These are phyloP conservation scores for Fistulinella cinereoalba DNA, from an alignment of 1,284 basidiomycete genomes.

Conservation along the genomic window DNA sequence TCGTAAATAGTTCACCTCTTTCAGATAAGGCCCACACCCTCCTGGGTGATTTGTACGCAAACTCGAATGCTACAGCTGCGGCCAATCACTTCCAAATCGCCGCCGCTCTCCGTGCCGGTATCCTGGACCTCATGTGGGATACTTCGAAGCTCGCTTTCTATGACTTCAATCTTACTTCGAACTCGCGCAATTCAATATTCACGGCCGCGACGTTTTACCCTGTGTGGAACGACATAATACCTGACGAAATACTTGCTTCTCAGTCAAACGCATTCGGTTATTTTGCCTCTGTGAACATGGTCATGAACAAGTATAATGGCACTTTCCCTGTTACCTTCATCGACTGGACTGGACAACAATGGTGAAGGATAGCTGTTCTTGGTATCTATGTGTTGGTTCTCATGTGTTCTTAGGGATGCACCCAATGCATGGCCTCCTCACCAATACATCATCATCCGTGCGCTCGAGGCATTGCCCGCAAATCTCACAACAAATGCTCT, in stretches of 20 bases:
- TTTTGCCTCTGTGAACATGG: conserved; percentile 73
- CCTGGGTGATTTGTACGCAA: conserved; percentile 64
- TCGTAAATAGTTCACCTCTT: not conserved
- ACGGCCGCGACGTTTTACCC: conserved; percentile 80
- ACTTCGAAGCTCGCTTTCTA: conserved; percentile 80
- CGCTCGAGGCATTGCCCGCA: conserved; percentile 68
- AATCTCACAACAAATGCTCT: conserved; percentile 58
- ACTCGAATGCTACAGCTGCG: conserved; percentile 44
- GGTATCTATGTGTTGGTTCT: too few relatives aligned
- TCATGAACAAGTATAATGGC: conserved; percentile 82
- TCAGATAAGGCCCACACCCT: conserved; percentile 63
- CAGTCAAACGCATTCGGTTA: conserved; percentile 64
- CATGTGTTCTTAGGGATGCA: conserved; percentile 54
- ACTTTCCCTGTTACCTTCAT: conserved; percentile 75
- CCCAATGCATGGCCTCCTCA: conserved; percentile 86
- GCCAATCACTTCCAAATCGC: conserved; percentile 60
- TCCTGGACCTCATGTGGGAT: conserved; percentile 90
- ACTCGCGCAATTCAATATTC: conserved; percentile 62
- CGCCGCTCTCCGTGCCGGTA: conserved; percentile 55
- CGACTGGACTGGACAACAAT: conserved; percentile 55
- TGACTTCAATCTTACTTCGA: conserved; percentile 75
- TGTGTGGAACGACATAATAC: conserved; percentile 84
- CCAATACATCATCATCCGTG: conserved; percentile 77
- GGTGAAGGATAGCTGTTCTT: not conserved
- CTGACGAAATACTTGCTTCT: conserved; percentile 61